Evolutionary conservation across 805 yeast genomes (phyloP).

Genomic region (Cyberlindnera galapagoensis): DNA sequence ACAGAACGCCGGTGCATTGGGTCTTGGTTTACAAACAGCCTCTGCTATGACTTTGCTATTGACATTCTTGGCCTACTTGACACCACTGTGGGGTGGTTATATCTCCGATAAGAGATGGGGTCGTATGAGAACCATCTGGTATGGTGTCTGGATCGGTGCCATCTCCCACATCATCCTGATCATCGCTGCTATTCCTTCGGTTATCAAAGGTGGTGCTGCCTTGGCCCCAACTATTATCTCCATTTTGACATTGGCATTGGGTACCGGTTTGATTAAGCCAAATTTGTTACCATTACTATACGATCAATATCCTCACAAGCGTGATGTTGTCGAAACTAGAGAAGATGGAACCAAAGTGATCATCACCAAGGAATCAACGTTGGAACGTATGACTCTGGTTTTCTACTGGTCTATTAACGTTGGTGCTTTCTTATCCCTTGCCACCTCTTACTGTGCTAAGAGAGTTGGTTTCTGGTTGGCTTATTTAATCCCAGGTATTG

Average conservation of each 20-base stretch:
- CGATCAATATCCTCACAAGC: constrained; percentile 60
- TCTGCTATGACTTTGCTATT: constrained; percentile 68
- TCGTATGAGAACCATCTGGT: constrained; percentile 59
- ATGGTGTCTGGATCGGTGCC: constrained; percentile 53
- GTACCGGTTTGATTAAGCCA: constrained; percentile 78
- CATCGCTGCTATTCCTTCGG: constrained; percentile 58
- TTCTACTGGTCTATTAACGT: constrained; percentile 73
- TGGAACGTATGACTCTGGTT: constrained; percentile 68
- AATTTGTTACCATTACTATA: constrained; percentile 67
- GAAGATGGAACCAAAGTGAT: constrained; percentile 63
- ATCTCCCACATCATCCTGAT: constrained; percentile 59
- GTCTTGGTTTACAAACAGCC: constrained; percentile 55
- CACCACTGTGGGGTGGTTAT: constrained; percentile 74
- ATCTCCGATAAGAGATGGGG: constrained; percentile 72
- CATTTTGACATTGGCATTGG: constrained; percentile 53
- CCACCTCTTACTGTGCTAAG: constrained; percentile 66
- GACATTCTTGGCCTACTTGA: constrained; percentile 78
- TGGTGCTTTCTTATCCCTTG: constrained; percentile 69
- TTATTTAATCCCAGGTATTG: constrained; percentile 58
- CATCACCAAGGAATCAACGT: constrained; percentile 61
- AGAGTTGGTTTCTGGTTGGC: constrained; percentile 70
- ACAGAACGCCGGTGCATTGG: constrained; percentile 44
- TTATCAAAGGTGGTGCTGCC: constrained; percentile 43
- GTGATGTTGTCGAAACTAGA: constrained; percentile 50
- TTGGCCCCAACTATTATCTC: constrained; percentile 51